A percentile compares a stretch with the other conserved stretches of the same genome.
These are phyloP conservation scores for Solanum pimpinellifolium DNA, from an alignment of 257 asterid genomes.

Conservation along the genomic window DNA sequence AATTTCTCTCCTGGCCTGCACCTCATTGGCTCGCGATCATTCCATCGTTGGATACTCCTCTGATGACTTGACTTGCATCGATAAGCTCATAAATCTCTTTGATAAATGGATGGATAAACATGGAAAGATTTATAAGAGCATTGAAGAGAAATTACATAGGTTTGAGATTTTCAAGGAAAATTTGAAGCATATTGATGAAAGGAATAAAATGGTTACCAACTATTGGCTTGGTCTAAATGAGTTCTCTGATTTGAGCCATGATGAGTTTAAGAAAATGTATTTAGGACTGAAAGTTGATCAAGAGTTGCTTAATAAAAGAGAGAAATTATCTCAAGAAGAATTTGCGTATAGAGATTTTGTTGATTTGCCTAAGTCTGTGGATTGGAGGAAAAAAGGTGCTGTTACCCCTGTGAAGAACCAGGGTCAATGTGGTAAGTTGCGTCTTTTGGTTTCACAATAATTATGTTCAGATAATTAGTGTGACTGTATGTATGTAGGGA, in stretches of 20 bases:
- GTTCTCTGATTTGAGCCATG: slow-evolving; percentile 56
- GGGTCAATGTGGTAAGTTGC: slow-evolving; percentile 42
- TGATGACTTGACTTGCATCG: slow-evolving; percentile 38
- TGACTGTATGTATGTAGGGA: background rate
- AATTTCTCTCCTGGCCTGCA: slow-evolving; percentile 4
- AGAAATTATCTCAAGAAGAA: slow-evolving; percentile 8
- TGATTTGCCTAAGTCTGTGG: slow-evolving; percentile 42
- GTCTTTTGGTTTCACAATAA: background rate
- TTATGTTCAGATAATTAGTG: background rate
- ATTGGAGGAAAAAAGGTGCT: slow-evolving; percentile 65
- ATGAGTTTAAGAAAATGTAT: slow-evolving; percentile 46
- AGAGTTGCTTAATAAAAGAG: background rate
- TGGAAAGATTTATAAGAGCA: slow-evolving; percentile 31
- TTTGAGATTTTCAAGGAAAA: slow-evolving; percentile 60
- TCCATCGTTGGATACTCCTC: slow-evolving; percentile 52
- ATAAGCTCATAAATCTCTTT: slow-evolving; percentile 49
- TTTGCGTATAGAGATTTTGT: slow-evolving; percentile 30
- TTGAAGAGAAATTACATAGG: slow-evolving; percentile 55
- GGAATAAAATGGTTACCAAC: slow-evolving; percentile 31
- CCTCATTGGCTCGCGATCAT: slow-evolving; percentile 27
- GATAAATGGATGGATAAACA: slow-evolving; percentile 50
- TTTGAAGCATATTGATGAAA: slow-evolving; percentile 56
- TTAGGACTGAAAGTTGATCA: slow-evolving; percentile 37
- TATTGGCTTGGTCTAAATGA: slow-evolving; percentile 65
- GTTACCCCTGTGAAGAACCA: slow-evolving; percentile 58